These are phyloP conservation scores for Quercus ilex DNA, from an alignment of 306 rosid genomes.

Conservation along the genomic window DNA sequence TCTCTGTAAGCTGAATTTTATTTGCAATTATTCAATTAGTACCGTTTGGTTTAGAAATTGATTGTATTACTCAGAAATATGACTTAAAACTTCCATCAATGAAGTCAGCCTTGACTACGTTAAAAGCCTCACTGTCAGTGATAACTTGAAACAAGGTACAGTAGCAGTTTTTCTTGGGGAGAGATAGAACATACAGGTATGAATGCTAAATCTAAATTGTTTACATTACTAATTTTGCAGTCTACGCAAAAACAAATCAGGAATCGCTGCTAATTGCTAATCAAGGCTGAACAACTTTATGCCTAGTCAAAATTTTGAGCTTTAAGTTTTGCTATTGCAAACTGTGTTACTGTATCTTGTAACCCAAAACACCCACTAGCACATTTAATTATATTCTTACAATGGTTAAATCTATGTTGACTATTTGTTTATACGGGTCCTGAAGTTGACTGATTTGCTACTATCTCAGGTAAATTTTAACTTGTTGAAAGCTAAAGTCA, in stretches of 20 bases:
- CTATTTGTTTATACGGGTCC: neutral
- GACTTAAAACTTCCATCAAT: no score
- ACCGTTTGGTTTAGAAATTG: no score
- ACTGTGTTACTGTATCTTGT: neutral
- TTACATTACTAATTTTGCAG: neutral
- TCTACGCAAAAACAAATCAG: neutral
- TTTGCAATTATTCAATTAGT: no score
- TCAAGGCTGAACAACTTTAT: neutral
- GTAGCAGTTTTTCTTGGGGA: no score
- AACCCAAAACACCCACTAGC: neutral
- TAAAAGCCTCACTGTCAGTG: no score
- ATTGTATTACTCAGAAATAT: no score
- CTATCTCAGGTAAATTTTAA: neutral
- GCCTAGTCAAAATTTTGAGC: no score
- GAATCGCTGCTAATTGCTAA: neutral
- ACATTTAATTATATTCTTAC: neutral
- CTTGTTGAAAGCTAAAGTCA: neutral
- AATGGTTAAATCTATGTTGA: neutral
- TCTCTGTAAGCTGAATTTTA: no score
- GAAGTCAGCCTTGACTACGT: no score
- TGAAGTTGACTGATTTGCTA: constrained; percentile 39
- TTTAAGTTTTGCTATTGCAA: neutral
- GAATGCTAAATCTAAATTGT: neutral
- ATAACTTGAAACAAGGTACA: no score
- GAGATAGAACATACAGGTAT: neutral